Evolutionary conservation across 805 yeast species (phyloP), one percentile per base, ranked within the genome.

Genomic region (Wickerhamomyces pijperi): DNA sequence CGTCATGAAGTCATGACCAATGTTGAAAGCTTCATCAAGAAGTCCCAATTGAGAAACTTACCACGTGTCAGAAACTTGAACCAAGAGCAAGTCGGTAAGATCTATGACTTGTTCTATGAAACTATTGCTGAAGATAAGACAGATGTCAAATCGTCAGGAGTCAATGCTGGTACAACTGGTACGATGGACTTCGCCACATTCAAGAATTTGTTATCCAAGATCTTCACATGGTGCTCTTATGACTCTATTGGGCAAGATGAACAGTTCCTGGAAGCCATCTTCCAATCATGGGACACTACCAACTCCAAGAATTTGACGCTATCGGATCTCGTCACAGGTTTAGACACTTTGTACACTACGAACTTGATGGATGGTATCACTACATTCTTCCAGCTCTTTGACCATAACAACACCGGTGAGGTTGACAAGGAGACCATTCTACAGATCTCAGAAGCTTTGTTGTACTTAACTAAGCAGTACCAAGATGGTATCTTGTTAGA

Each of bases 21-120:
- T 39, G 86, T 90, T 44, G 95, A 92, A 48, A 69, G 78, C 1
- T 90, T 90, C 63, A 94, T 92, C 28, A 92, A 90, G 59, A 70
- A 95, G 41, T 85, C 97, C 0, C 96, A 92, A 58, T 57, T 92
- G 32, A 70, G 98, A 47, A 88, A 86, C 58, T 63, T 90, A 39
- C 90, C 94, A 28, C 79, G 80, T 54, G 74, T 84, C 1, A 70
- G 67, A 19, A 74, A 82, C 52, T 60, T 90, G 28, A 56, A 67
- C 3, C 65, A 60, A 19, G 77, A 68, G 0, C 74, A 83, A 31
- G 47, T 86, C 15, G 75, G 86, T 3, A 73, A 81, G 40, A 65
- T 87, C 5, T 90, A 92, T 56, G 97, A 92, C 52, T 66, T 92
- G 32, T 90, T 78, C 57, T 86, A 88, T 53, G 73, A 76, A 28